Base-by-base conservation (phyloP, 2,329 filamentous ascomycete genomes). In the Elsinoe necatrix region DNA sequence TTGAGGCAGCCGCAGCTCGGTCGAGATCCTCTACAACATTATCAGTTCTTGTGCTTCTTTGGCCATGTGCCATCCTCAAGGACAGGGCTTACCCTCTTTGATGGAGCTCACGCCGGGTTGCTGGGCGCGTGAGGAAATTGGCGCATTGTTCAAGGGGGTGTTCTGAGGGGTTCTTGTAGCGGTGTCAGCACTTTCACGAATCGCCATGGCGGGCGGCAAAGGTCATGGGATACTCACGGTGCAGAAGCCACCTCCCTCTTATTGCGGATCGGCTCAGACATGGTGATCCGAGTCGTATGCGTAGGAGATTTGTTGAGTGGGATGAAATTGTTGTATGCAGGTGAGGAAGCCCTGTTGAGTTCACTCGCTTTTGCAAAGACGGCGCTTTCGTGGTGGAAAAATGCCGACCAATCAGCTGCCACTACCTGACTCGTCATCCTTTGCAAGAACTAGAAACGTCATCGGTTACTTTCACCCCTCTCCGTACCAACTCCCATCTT, bases 61-160 rank as follows among this genome's bases (percentile, higher is more conserved):
- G 34, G 20, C 4, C 16, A 9, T 14, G 7, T 25, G 16, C 14
- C 18, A 34, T 25, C 12, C 4, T 11, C 12, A 2, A 1, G 16
- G 31, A 23, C 27, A 18, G 25, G 37, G 60, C 82, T 73, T 76
- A 97, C 93, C 93, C 84, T 98, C 93, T 74, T 92, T 93, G 78
- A 98, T 97, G 74, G 89, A 96, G 64, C 89, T 79, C 62, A 98
- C 86, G 64, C 87, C 89, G 61, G 93, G 93, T 76, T 95, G 89
- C 77, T 95, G 90, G 65, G 95, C 93, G 75, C 93, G 92, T 61
- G 92, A 97, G 55, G 91, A 95, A 75, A 98, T 97, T 63, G 93
- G 93, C 64, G 95, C 93, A 78, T 92, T 91, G 76, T 84, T 90
- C 64, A 89, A 87, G 65, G 93, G 93, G 57, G 93, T 98, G 79